A percentile compares a stretch with the other conserved stretches of the same genome.
phyloP scores from a whole-genome alignment of 306 rosid genomes.

The Trichosanthes truncata region DNA sequence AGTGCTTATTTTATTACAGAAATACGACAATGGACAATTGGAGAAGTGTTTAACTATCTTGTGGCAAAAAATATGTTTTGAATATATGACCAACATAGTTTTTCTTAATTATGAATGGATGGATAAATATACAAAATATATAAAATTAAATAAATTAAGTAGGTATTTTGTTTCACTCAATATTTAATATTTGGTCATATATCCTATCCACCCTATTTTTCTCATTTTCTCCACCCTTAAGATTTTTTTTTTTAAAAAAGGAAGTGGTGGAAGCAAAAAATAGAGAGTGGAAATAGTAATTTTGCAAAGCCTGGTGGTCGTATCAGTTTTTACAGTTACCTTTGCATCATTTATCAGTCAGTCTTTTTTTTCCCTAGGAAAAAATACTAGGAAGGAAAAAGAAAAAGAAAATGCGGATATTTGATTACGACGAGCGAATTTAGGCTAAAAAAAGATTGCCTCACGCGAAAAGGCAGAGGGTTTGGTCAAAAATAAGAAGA shows the following conservation, averaged over 20 bases:
- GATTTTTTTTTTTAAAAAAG: no score
- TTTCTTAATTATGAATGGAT: no score
- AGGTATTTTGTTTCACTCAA: no score
- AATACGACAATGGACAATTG: no score
- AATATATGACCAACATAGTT: no score
- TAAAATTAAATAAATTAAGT: no score
- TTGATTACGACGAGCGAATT: neutral
- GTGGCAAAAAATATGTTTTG: no score
- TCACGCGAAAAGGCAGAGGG: neutral
- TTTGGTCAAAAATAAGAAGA: neutral
- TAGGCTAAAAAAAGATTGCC: neutral
- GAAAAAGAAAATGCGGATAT: neutral
- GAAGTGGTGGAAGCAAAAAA: neutral
- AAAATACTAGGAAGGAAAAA: neutral
- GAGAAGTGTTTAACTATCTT: no score
- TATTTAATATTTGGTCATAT: no score
- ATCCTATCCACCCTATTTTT: neutral
- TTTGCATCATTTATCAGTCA: neutral
- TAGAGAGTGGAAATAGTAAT: neutral
- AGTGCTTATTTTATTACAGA: no score
- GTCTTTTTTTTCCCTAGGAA: neutral
- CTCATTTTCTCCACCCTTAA: neutral
- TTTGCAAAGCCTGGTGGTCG: neutral
- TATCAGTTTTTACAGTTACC: constrained; percentile 4
- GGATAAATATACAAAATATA: no score